Percentiles rank a stretch among this genome's conserved stretches.
Conservation (phyloP, 176 grass and related monocot species). For the Ensete glaucum region DNA sequence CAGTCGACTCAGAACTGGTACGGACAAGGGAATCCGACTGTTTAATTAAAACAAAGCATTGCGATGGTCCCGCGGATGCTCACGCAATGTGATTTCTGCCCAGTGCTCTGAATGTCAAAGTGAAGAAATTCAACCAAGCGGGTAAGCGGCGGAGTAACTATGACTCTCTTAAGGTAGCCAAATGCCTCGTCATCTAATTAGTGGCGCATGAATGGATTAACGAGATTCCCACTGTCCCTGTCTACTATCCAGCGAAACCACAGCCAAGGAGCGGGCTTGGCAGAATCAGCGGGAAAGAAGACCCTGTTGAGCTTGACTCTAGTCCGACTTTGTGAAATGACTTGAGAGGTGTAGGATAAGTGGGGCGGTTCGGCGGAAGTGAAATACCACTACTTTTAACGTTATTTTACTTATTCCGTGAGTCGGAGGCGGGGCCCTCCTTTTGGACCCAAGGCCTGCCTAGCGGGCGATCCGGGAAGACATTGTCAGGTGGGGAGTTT, state of each 20-base stretch:
- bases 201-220: slow-evolving; percentile 34
- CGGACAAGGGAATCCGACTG: too few species aligned
- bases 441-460: too few species aligned
- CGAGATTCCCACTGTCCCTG: slow-evolving; percentile 29
- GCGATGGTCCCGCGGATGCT: slow-evolving; percentile 48
- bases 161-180: slow-evolving; percentile 85
- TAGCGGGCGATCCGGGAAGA: too few species aligned
- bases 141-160: slow-evolving; percentile 91
- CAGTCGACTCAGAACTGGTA: too few species aligned
- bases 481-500: too few species aligned
- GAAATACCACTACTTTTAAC: slow-evolving; percentile 55
- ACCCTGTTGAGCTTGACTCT: too few species aligned
- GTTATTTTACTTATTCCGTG: slow-evolving; percentile 51
- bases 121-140: slow-evolving; percentile 75
- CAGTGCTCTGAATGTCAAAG: slow-evolving; percentile 68
- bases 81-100: slow-evolving; percentile 59
- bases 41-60: too few species aligned
- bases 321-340: too few species aligned
- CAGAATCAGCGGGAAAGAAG: too few species aligned
- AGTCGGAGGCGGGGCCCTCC: slow-evolving; percentile 22
- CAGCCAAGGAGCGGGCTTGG: too few species aligned
- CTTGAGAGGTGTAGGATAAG: too few species aligned
- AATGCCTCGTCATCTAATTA: slow-evolving; percentile 43
- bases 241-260: slow-evolving; percentile 8
- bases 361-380: slow-evolving; percentile 29